Percentiles rank a stretch among this genome's conserved stretches.
These are phyloP conservation scores for Colletotrichum agaves DNA, from an alignment of 2,329 filamentous ascomycete genomes.

Conservation along the genomic window DNA sequence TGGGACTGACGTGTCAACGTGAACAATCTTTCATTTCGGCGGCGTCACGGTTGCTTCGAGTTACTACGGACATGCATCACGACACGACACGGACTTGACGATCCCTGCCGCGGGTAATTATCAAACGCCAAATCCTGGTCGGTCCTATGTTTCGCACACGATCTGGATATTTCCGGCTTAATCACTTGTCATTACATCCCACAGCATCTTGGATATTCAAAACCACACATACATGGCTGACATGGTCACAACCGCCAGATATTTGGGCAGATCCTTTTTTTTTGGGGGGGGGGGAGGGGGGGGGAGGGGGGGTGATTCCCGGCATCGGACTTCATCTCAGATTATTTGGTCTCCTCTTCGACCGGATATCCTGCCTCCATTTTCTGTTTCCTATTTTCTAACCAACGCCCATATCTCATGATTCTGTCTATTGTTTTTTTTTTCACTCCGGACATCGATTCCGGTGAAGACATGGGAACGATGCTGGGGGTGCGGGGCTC, in stretches of 20 bases:
- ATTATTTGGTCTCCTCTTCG: conserved; percentile 11
- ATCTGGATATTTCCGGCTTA: conserved; percentile 18
- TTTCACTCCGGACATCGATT: neutral
- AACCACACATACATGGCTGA: conserved; percentile 29
- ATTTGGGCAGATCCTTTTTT: conserved; percentile 18
- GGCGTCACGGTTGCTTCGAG: conserved; percentile 30
- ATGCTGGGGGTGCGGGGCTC: neutral
- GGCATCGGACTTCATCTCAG: conserved; percentile 16
- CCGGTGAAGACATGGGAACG: neutral
- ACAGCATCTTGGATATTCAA: conserved; percentile 8
- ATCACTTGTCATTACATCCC: conserved; percentile 32
- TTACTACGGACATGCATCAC: conserved; percentile 27
- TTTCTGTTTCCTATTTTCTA: neutral
- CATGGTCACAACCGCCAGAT: conserved; percentile 25
- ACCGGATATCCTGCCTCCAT: neutral
- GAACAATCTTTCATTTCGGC: neutral
- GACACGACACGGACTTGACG: conserved; percentile 26
- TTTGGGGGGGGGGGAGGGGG: no score
- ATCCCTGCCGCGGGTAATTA: conserved; percentile 8
- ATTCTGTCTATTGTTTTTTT: neutral
- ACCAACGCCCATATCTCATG: neutral
- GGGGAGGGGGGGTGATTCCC: neutral
- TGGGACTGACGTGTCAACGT: neutral
- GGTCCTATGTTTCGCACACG: conserved; percentile 18
- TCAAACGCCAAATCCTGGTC: conserved; percentile 1